Base-by-base conservation (phyloP, 306 rosid genomes). In the Rosa lucieae region DNA sequence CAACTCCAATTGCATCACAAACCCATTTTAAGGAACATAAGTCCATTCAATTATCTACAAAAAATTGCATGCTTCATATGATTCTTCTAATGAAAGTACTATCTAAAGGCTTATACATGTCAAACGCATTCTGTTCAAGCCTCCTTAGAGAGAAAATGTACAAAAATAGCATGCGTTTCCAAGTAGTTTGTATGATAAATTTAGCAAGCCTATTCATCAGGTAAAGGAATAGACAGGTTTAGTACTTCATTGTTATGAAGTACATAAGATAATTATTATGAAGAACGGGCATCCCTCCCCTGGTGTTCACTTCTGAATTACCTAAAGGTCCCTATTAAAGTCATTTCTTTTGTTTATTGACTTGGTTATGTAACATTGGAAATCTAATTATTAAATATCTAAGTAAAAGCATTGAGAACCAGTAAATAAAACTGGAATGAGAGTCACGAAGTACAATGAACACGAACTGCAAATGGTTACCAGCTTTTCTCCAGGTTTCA, bases 401-500 rank as follows among this genome's bases (percentile, higher is more conserved):
- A 55, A 23, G 48, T 17, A 12, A 23, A 39, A 48, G 10, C 49
- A 20, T 6, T 17, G 40, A 78, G 65, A 47, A 55, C 40, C 37
- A 69, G 62, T 70, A 78, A 66, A 84, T 69, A 75, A 26, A 70
- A 63, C n/a, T 49, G 49, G 14, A 62, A 70, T 56, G 12, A 43
- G 53, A 73, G 66, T 49, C 69, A 63, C 26, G 58, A 80, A 83
- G 59, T 70, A 73, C 74, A 80, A 65, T n/a, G 74, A 78, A 78
- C 78, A 76, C 11, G 21, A 78, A 77, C 21, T 80, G 65, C 80
- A 58, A 80, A 42, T 42, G 67, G 55, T 53, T 89, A 94, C 98
- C 97, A 94, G 97, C 88, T 83, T 92, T 89, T 95, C 99, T 74
- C 98, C 98, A 42, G 97, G 97, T 83, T 91, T 95, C 99, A 95